phyloP scores from a whole-genome alignment of 2,329 filamentous ascomycete genomes.

The Fusarium cicatricum region DNA sequence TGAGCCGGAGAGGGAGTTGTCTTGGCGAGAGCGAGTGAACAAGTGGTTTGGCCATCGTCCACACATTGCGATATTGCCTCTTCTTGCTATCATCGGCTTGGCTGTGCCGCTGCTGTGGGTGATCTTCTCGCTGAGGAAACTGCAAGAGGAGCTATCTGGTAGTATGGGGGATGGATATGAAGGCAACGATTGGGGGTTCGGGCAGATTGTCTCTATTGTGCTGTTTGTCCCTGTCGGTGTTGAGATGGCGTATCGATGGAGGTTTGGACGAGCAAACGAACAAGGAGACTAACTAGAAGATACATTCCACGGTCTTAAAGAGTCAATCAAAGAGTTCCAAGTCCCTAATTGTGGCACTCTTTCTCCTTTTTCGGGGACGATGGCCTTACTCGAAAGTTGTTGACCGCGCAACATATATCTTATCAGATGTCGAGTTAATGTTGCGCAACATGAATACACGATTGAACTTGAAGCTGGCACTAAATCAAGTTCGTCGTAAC shows the following conservation, averaged over 20 bases:
- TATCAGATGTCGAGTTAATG: too few relatives aligned
- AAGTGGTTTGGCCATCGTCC: constrained; percentile 5
- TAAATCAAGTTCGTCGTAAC: too few relatives aligned
- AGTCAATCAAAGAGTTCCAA: too few relatives aligned
- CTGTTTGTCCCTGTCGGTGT: constrained; percentile 35
- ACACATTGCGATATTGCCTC: constrained; percentile 1
- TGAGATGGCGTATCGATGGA: constrained; percentile 26
- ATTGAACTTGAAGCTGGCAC: too few relatives aligned
- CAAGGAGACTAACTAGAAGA: not conserved
- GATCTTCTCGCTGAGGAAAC: constrained; percentile 13
- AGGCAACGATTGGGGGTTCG: constrained; percentile 31
- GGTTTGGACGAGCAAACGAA: constrained; percentile 13
- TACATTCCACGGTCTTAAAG: not conserved
- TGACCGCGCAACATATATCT: too few relatives aligned
- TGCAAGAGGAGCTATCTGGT: constrained; percentile 13
- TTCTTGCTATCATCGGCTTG: constrained; percentile 5
- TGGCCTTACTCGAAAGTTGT: too few relatives aligned
- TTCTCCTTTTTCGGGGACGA: too few relatives aligned
- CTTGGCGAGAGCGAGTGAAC: constrained; percentile 3
- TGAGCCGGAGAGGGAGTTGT: not conserved
- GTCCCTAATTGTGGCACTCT: too few relatives aligned
- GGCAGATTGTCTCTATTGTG: constrained; percentile 37
- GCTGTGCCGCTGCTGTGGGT: constrained; percentile 17
- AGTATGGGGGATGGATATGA: not conserved
- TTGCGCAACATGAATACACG: too few relatives aligned